Evolutionary conservation across 371 early-diverging fungal species (phyloP).

Genomic region (Rhizomucor miehei): DNA sequence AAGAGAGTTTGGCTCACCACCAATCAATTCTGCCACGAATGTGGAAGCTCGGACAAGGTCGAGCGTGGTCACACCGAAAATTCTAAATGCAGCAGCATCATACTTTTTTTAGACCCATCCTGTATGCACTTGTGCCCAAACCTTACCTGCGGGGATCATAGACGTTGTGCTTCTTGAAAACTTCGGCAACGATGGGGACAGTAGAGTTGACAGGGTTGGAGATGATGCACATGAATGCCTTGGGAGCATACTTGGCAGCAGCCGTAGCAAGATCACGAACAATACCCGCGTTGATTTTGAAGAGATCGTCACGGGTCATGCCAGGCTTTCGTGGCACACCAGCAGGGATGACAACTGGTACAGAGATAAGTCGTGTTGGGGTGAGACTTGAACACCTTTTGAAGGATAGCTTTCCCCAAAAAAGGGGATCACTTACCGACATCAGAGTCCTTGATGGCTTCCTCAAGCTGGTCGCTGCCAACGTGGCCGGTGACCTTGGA

Average conservation of each 20-base stretch:
- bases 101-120: background rate
- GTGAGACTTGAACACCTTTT: background rate
- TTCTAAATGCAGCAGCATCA: constrained; percentile 23
- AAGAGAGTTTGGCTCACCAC: constrained; percentile 51
- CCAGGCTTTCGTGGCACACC: constrained; percentile 92
- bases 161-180: constrained; percentile 68
- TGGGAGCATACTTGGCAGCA: constrained; percentile 76
- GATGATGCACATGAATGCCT: constrained; percentile 80
- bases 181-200: constrained; percentile 84
- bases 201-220: constrained; percentile 95
- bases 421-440: constrained; percentile 28
- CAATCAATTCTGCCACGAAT: constrained; percentile 66
- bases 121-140: no score
- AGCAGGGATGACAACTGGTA: constrained; percentile 89
- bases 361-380: background rate
- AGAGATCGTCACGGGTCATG: constrained; percentile 89
- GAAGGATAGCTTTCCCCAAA: background rate
- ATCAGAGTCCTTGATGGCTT: constrained; percentile 48
- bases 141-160: constrained; percentile 80
- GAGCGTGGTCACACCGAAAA: constrained; percentile 91
- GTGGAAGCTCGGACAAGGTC: constrained; percentile 88
- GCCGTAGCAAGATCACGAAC: constrained; percentile 75
- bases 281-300: constrained; percentile 90
- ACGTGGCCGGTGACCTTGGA: constrained; percentile 63
- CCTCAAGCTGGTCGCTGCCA: constrained; percentile 39